phyloP scores from a whole-genome alignment of 129 eudicot species.

The Centaurea solstitialis region DNA sequence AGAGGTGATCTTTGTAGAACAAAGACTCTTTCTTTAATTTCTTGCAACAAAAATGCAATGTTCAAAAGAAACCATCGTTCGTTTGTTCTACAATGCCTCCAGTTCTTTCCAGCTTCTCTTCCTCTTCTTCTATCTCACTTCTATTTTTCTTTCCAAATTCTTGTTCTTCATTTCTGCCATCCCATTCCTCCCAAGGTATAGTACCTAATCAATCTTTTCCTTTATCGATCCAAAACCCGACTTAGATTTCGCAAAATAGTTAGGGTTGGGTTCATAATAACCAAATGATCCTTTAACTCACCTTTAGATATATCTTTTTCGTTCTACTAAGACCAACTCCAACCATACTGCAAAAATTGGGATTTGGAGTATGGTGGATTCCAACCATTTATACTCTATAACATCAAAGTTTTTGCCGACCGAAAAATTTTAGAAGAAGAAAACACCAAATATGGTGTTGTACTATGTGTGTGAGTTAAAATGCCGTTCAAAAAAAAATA shows the following conservation, averaged over 20 bases:
- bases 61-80: slow-evolving; percentile 69
- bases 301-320: background rate
- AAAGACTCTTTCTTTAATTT: slow-evolving; percentile 22
- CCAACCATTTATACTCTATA: too few species aligned
- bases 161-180: slow-evolving; percentile 59
- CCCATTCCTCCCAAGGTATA: slow-evolving; percentile 61
- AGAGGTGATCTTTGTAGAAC: slow-evolving; percentile 22
- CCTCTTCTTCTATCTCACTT: slow-evolving; percentile 83
- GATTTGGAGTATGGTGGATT: too few species aligned
- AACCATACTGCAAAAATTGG: too few species aligned
- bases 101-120: slow-evolving; percentile 71
- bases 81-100: slow-evolving; percentile 78
- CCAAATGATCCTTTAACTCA: background rate
- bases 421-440: too few species aligned
- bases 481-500: too few species aligned
- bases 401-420: too few species aligned
- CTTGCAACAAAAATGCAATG: slow-evolving; percentile 71
- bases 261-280: background rate
- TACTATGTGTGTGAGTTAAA: too few species aligned
- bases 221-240: too few species aligned
- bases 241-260: background rate
- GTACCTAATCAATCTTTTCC: too few species aligned
- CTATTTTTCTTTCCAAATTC: slow-evolving; percentile 61
- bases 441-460: too few species aligned
- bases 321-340: too few species aligned